Evolutionary conservation across 1,139 yeast genomes (phyloP), one percentile per base, ranked within the genome.

Genomic region (Wickerhamomyces sp.): DNA sequence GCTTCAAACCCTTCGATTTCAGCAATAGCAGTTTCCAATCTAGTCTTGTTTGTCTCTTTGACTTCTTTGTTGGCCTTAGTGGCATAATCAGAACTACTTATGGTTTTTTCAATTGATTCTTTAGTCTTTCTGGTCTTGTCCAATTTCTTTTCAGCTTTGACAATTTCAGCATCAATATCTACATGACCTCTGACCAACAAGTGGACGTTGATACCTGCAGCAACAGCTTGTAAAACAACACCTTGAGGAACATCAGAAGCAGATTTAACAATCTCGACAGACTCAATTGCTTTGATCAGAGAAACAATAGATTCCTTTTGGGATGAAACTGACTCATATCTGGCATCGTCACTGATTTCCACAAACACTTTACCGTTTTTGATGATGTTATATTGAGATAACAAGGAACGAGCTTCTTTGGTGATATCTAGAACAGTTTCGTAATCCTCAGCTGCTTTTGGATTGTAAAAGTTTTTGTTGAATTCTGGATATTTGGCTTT

Each of bases 121-220:
- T 76, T 73, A 46, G 73, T 62, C 57, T 72, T 74, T 52, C 66
- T 64, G 37, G 76, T 71, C 66, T 80, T 82, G 47, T 68, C 75
- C 61, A 90, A 75, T 72, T 86, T 90, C 76, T 80, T 81, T 59
- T 74, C 67, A 40, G 91, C 95, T 76, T 91, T 93, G 56, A 75
- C 63, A 60, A 93, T 87, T 69, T 93, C 98, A 43, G 86, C 84
- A 59, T 90, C 97, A 59, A 91, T 79, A 64, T 93, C 97, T 58
- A 93, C 82, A 64, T 87, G 94, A 46, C 98, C 98, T 75, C 89
- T 89, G 49, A 93, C 97, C 64, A 93, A 76, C 34, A 91, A 80
- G 61, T 88, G 96, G 35, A 91, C 98, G 51, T 84, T 84, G 62
- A 89, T 83, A 43, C 79, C 84, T 39, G 95, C 84, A 47, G 80